phyloP scores from a whole-genome alignment of 805 yeast species.

The Metschnikowia lachancei region DNA sequence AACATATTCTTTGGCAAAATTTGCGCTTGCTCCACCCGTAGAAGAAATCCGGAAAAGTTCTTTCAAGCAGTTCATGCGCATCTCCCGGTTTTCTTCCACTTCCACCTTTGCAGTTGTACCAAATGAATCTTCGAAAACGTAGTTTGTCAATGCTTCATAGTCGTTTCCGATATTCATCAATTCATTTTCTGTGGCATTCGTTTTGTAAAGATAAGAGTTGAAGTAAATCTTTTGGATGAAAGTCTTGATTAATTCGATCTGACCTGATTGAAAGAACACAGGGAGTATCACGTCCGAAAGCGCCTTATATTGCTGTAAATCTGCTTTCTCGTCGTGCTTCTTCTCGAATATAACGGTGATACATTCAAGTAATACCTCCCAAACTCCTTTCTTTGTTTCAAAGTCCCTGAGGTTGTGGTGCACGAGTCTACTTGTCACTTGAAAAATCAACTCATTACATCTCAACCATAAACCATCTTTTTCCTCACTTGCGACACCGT shows the following conservation, averaged over 20 bases:
- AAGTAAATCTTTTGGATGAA: slow-evolving; percentile 53
- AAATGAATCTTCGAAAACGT: slow-evolving; percentile 48
- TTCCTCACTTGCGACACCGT: slow-evolving; percentile 28
- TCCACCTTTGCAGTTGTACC: slow-evolving; percentile 60
- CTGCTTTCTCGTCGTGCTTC: slow-evolving; percentile 42
- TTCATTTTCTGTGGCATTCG: slow-evolving; percentile 50
- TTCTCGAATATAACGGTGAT: slow-evolving; percentile 42
- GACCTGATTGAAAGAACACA: slow-evolving; percentile 24
- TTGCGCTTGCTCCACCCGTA: slow-evolving; percentile 8
- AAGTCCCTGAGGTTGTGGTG: slow-evolving; percentile 13
- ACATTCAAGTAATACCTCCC: slow-evolving; percentile 43
- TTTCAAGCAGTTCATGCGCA: slow-evolving; percentile 56
- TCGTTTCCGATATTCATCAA: slow-evolving; percentile 19
- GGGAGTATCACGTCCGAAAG: slow-evolving; percentile 45
- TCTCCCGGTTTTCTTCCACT: slow-evolving; percentile 41
- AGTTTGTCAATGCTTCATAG: slow-evolving; percentile 23
- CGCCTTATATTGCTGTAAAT: slow-evolving; percentile 42
- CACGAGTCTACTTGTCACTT: slow-evolving; percentile 33
- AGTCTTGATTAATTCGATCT: slow-evolving; percentile 32
- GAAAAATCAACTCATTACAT: slow-evolving; percentile 42
- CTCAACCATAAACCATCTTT: slow-evolving; percentile 52
- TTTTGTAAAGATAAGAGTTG: slow-evolving; percentile 57
- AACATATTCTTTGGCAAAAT: slow-evolving; percentile 35
- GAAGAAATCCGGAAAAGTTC: slow-evolving; percentile 46
- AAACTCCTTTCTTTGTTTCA: slow-evolving; percentile 24